phyloP scores from a whole-genome alignment of 2,329 filamentous ascomycete genomes.

The Colletotrichum horii region DNA sequence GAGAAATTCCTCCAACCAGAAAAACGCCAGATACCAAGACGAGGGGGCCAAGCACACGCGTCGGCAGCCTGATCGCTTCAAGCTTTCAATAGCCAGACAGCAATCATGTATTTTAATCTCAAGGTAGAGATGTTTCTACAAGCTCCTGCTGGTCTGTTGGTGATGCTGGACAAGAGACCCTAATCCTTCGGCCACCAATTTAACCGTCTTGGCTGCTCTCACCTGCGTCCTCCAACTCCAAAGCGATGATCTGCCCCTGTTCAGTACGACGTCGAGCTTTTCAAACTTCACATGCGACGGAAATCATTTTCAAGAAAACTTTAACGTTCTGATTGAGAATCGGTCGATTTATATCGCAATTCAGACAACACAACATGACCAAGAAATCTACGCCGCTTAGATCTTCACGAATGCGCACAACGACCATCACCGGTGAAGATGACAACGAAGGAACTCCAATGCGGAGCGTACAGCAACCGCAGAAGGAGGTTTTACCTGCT shows the following conservation, averaged over 20 bases:
- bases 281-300: neutral
- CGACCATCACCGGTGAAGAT: neutral
- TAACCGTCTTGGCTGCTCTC: neutral
- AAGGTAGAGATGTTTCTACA: neutral
- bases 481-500: accelerated
- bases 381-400: accelerated
- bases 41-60: neutral
- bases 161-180: neutral
- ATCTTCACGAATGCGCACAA: accelerated
- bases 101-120: neutral
- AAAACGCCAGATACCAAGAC: constrained; percentile 1
- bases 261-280: neutral
- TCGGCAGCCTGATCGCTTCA: neutral
- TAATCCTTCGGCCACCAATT: neutral
- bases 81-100: neutral
- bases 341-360: neutral
- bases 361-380: neutral
- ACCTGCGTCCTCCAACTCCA: neutral
- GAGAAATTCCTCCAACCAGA: neutral
- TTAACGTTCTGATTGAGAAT: neutral
- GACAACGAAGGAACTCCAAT: accelerated
- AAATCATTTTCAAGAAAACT: neutral
- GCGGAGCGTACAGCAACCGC: neutral
- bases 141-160: too few relatives aligned
- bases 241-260: neutral